A percentile compares a stretch with the other conserved stretches of the same genome.
These are phyloP conservation scores for Trichosporon sp. DNA, from an alignment of 1,284 basidiomycete genomes.

Conservation along the genomic window DNA sequence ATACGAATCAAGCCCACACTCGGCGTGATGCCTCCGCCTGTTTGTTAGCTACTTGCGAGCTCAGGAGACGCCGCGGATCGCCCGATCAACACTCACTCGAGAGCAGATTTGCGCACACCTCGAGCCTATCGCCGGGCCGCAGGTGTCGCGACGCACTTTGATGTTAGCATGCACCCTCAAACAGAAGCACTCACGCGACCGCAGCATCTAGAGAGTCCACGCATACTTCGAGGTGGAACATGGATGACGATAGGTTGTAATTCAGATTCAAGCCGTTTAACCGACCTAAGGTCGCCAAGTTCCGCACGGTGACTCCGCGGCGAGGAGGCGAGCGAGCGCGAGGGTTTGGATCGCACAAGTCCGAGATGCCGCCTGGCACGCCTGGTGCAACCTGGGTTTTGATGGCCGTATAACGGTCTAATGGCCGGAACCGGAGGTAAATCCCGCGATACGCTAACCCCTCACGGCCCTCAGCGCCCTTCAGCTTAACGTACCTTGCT, in stretches of 20 bases:
- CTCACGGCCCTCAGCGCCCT: too few relatives aligned
- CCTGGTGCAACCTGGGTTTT: too few relatives aligned
- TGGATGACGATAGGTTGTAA: not conserved
- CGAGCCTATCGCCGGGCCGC: slow-evolving; percentile 51
- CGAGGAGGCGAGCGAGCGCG: not conserved
- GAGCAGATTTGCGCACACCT: slow-evolving; percentile 64
- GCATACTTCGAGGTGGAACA: slow-evolving; percentile 62
- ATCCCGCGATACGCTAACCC: not conserved
- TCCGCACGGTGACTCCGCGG: slow-evolving; percentile 1
- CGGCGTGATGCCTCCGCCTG: slow-evolving; percentile 71
- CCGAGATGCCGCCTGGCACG: not conserved
- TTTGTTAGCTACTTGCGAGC: not conserved
- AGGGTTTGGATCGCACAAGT: not conserved
- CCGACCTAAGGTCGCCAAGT: not conserved
- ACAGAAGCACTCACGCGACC: not conserved
- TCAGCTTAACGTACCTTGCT: too few relatives aligned
- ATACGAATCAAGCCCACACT: slow-evolving; percentile 61
- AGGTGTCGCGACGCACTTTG: slow-evolving; percentile 13
- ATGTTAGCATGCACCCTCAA: not conserved
- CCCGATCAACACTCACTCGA: slow-evolving; percentile 42
- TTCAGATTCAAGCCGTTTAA: not conserved
- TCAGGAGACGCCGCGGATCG: not conserved
- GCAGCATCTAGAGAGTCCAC: slow-evolving; percentile 72
- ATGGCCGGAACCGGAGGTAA: not conserved
- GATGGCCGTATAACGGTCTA: too few relatives aligned